A percentile compares a stretch with the other conserved stretches of the same genome.
Evolutionary conservation across 1,139 yeast species (phyloP).

Genomic region (Scheffersomyces stambukii): DNA sequence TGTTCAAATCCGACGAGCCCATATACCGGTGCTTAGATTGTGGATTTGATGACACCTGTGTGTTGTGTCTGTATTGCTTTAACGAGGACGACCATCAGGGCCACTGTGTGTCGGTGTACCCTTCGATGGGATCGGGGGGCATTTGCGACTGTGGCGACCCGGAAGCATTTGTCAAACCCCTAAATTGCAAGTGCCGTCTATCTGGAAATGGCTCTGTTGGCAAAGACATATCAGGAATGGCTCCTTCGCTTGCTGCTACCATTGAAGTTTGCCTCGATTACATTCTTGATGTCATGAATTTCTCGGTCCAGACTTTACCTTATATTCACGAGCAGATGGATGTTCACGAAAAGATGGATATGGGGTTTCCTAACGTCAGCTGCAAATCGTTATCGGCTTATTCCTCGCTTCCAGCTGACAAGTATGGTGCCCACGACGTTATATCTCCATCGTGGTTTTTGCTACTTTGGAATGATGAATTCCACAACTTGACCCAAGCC

Average conservation of each 20-base stretch:
- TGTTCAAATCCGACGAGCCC: conserved; percentile 56
- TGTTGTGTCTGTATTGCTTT: conserved; percentile 66
- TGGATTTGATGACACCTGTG: conserved; percentile 73
- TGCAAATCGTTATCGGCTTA: conserved; percentile 23
- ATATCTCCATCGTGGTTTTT: conserved; percentile 37
- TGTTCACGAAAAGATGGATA: conserved; percentile 25
- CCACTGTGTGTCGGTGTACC: conserved; percentile 56
- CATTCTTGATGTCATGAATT: conserved; percentile 43
- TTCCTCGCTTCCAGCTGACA: conserved; percentile 24
- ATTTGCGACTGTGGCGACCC: conserved; percentile 92
- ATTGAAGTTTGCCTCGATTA: conserved; percentile 42
- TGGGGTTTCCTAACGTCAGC: conserved; percentile 15
- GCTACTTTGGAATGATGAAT: conserved; percentile 71
- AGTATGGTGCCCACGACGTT: conserved; percentile 24
- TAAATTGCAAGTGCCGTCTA: conserved; percentile 48
- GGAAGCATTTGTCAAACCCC: conserved; percentile 63
- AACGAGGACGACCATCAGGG: conserved; percentile 61
- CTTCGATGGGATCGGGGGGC: conserved; percentile 52
- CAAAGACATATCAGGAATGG: conserved; percentile 5
- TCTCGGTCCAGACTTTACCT: conserved; percentile 33
- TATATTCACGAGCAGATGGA: conserved; percentile 25
- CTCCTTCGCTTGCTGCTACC: conserved; percentile 23
- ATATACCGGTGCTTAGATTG: conserved; percentile 64
- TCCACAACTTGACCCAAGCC: conserved; percentile 54
- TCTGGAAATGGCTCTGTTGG: not conserved